Evolutionary conservation across 495 filamentous ascomycete species (phyloP), one percentile per base, ranked within the genome.

Genomic region (Friedmanniomyces endolithicus): DNA sequence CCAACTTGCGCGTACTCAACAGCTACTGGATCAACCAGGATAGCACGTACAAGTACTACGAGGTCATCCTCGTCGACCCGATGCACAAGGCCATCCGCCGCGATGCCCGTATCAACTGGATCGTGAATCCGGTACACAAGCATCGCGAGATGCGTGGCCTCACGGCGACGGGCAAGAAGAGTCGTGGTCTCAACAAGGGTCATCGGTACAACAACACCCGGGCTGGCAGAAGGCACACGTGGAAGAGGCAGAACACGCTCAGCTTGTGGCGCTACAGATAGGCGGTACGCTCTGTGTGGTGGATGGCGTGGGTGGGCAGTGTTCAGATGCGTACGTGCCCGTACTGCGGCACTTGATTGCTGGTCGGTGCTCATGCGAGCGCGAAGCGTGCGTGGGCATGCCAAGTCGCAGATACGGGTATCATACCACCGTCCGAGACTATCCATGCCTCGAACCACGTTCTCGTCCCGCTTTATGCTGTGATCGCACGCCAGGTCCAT

Each of bases 1-100:
- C 89, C 76, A 98, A 98, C 78, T 76, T 98, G 73, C 86, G 92
- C 64, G 94, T 99, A 64, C 82, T 99, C 71, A 99, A 97, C 82
- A 95, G 89, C 64, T 99, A 99, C 88, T 99, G 92, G 92, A 88
- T 97, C 83, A 99, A 99, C 82, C 92, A 99, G 81, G 92, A 99
- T 80, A 95, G 90, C 52, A 97, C 92, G 75, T 99, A 97, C 87
- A 99, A 99, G 82, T 99, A 97, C 83, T 99, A 81, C 78, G 92
- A 99, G 77, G 82, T 99, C 73, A 96, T 99, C 79, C 86, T 96
- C 64, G 94, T 99, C 71, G 92, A 99, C 78, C 94, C 92, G 69
- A 83, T 94, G 78, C 92, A 99, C 86, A 97, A 96, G 82, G 92
- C 94, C 71, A 99, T 97, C 78, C 90, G 92, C 73, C 88, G 86